phyloP scores from a whole-genome alignment of 257 asterid genomes.

The Cordia subcordata region DNA sequence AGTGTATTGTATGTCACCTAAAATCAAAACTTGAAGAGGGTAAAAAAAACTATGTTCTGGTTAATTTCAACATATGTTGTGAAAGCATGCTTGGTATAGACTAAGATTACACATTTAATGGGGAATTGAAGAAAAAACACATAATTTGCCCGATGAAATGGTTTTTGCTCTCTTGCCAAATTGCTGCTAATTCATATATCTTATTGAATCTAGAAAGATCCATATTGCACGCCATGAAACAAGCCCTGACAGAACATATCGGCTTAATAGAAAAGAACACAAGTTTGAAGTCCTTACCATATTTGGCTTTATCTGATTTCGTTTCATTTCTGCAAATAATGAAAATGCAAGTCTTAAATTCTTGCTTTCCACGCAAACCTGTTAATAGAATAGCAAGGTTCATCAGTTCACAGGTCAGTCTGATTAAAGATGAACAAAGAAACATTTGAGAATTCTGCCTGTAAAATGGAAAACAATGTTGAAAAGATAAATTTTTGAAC shows the following conservation, averaged over 20 bases:
- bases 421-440: slow-evolving; percentile 10
- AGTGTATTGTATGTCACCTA: slow-evolving; percentile 91
- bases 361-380: slow-evolving; percentile 77
- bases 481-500: slow-evolving; percentile 30
- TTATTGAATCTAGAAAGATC: no score
- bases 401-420: slow-evolving; percentile 6
- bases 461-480: not conserved
- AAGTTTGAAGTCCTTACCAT: slow-evolving; percentile 39
- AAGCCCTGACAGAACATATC: not conserved
- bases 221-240: no score
- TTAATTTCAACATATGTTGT: not conserved
- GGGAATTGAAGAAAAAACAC: not conserved
- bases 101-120: not conserved
- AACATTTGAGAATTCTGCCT: not conserved
- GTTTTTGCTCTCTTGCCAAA: no score
- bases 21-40: slow-evolving; percentile 18
- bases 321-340: slow-evolving; percentile 71
- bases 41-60: slow-evolving; percentile 5
- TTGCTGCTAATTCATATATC: no score
- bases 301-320: slow-evolving; percentile 72
- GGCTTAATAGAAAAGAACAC: not conserved
- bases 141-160: not conserved
- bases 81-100: not conserved
- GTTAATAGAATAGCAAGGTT: slow-evolving; percentile 30
- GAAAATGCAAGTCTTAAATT: slow-evolving; percentile 57